Base-by-base conservation (phyloP, 495 filamentous ascomycete species). In the Parathielavia hyrcaniae region DNA sequence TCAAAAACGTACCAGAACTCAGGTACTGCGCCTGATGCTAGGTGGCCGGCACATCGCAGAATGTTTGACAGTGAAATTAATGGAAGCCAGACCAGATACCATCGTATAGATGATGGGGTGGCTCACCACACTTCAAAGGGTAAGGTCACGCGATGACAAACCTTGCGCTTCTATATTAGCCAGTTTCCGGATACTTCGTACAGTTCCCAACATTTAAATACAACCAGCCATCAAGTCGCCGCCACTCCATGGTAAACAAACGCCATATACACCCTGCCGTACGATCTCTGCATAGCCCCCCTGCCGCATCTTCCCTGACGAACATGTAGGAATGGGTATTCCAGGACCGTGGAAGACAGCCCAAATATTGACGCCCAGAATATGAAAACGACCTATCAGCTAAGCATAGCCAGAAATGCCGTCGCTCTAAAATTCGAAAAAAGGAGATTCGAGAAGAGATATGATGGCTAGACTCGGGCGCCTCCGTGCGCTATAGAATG, bases 401-500 rank as follows among this genome's bases (percentile, higher is more conserved):
- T 30, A 4, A 30, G 11, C 34, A 5, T 14, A 48, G 39, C 43
- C 43, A 38, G 10, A 51, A 1, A 14, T 23, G 48, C 17, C 49
- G 14, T 23, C 35, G 17, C 30, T 19, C 16, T 7, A 0, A 38
- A 22, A 16, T 32, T 6, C 17, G 9, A 47, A 56, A 19, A 5
- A 26, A 13, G 7, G 19, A 19, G 30, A 52, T 4, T 30, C 32
- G 12, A 47, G 3, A n/a, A 45, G 19, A 20, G 19, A 1, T 14
- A 36, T 17, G 2, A 48, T 40, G 22, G 2, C 4, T 17, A 10
- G 3, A 4, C 5, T 0, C 20, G 13, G 40, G n/a, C 5, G 7
- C 12, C 10, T 7, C 23, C 5, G 3, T 16, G 0, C 5, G 39
- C 67, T 58, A 78, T 44, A 82, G 63, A 38, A 82, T 70, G 50